Base-by-base conservation (phyloP, 805 yeast species). In the Candida maris region DNA sequence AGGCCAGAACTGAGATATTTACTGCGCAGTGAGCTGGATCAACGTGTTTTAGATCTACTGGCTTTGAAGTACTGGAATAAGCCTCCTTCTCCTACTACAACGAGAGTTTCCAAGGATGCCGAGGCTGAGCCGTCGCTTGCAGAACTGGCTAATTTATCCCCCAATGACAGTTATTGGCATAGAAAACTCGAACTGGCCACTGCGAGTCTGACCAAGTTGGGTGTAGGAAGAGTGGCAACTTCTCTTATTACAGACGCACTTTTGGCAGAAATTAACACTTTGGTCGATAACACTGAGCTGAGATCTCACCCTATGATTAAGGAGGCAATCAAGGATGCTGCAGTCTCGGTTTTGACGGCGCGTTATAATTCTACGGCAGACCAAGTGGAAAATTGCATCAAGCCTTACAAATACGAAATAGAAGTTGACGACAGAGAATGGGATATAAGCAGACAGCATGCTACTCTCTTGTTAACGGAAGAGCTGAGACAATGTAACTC, bases 321-420 rank as follows among this genome's bases (percentile, higher is more conserved):
- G 48, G 75, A 77, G 28, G 81, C 86, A 3, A 88, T 93, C 7
- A 76, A 74, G 35, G 95, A 87, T 27, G 95, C 97, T 2, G 95
- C 96, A 0, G 71, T 75, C 21, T 68, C 79, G 17, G 95, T 93
- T 5, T 67, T 93, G 44, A 80, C 80, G 45, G 65, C 84, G 19
- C 78, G 91, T 46, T 93, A 75, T 57, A 85, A 80, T 46, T 81
- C 95, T 1, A 91, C 98, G 0, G 95, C 98, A 0, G 99, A 94
- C 59, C 99, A 93, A 59, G 97, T 93, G 5, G 99, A 93, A 54
- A 93, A 94, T 61, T 89, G 97, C 64, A 91, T 93, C 53, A 93
- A 93, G 59, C 99, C 99, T 2, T 93, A 83, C 67, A 93, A 93
- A 64, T 93, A 91, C 59, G 99, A 93, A 55, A 89, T 93, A 41